A percentile compares a stretch with the other conserved stretches of the same genome.
These are phyloP conservation scores for Sugiyamaella neomexicana DNA, from an alignment of 1,139 yeast species.

Conservation along the genomic window DNA sequence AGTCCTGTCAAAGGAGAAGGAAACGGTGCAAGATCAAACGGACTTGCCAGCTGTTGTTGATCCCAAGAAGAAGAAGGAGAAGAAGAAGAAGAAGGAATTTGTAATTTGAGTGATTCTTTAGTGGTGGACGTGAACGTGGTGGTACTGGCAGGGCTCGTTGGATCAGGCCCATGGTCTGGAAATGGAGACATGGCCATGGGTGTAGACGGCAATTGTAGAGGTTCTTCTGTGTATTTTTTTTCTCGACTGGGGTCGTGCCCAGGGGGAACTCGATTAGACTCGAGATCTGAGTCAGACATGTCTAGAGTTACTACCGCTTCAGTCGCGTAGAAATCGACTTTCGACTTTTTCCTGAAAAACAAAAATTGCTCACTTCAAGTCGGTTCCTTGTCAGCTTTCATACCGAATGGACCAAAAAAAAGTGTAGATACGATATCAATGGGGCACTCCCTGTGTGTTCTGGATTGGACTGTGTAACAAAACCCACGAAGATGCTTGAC, in stretches of 20 bases:
- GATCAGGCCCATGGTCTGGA: conserved; percentile 8
- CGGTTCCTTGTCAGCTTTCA: too few relatives aligned
- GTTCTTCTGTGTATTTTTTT: background rate
- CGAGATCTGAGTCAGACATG: background rate
- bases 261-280: background rate
- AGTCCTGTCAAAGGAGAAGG: conserved; percentile 37
- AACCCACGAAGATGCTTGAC: too few relatives aligned
- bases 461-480: too few relatives aligned
- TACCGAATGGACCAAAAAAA: too few relatives aligned
- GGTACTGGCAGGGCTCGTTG: conserved; percentile 3
- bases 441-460: too few relatives aligned
- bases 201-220: background rate
- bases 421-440: too few relatives aligned
- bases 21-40: conserved; percentile 34
- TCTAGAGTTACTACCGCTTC: background rate
- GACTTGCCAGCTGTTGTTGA: conserved; percentile 12
- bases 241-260: background rate
- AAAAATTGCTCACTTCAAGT: too few relatives aligned
- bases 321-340: too few relatives aligned
- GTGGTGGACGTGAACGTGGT: background rate
- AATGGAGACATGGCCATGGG: conserved; percentile 4
- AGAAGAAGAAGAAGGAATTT: conserved; percentile 9
- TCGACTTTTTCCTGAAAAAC: too few relatives aligned
- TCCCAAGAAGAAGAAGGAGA: conserved; percentile 9
- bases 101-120: conserved; percentile 4